Evolutionary conservation across 495 filamentous ascomycete species (phyloP).

Genomic region (Neurospora sp.): DNA sequence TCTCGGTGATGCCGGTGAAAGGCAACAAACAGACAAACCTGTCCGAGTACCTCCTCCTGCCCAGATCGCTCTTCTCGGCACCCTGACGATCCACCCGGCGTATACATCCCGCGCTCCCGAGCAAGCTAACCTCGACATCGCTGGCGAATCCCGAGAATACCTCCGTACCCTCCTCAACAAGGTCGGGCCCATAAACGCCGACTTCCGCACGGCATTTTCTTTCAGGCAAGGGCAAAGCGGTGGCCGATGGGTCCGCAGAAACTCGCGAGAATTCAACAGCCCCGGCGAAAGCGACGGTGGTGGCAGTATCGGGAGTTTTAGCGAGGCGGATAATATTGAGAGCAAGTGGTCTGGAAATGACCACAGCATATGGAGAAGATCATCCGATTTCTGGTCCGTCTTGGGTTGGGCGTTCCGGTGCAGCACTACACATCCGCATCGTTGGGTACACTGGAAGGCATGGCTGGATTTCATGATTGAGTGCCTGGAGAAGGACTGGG

Average conservation of each 20-base stretch:
- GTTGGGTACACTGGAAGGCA: constrained; percentile 75
- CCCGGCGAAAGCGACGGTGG: constrained; percentile 4
- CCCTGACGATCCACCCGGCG: constrained; percentile 58
- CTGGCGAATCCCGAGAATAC: constrained; percentile 29
- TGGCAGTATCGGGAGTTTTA: constrained; percentile 12
- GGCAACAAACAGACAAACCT: constrained; percentile 22
- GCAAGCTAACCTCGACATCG: constrained; percentile 22
- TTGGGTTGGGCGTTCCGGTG: constrained; percentile 94
- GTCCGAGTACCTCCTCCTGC: constrained; percentile 36
- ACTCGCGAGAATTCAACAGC: constrained; percentile 8
- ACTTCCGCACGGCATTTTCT: constrained; percentile 26
- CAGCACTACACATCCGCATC: constrained; percentile 52
- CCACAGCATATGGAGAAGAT: constrained; percentile 60
- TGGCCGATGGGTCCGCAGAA: constrained; percentile 4
- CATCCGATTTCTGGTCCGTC: constrained; percentile 78
- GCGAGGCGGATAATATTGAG: constrained; percentile 31
- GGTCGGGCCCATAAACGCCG: constrained; percentile 33
- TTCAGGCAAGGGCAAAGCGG: constrained; percentile 22
- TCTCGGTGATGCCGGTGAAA: constrained; percentile 41
- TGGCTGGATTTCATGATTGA: constrained; percentile 78
- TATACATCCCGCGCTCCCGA: constrained; percentile 43
- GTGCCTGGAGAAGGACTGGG: constrained; percentile 66
- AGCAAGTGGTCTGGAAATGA: constrained; percentile 45
- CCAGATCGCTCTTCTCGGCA: constrained; percentile 59
- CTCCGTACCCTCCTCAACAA: constrained; percentile 29